phyloP scores from a whole-genome alignment of 345 rosid species.

The Moricandia arvensis region DNA sequence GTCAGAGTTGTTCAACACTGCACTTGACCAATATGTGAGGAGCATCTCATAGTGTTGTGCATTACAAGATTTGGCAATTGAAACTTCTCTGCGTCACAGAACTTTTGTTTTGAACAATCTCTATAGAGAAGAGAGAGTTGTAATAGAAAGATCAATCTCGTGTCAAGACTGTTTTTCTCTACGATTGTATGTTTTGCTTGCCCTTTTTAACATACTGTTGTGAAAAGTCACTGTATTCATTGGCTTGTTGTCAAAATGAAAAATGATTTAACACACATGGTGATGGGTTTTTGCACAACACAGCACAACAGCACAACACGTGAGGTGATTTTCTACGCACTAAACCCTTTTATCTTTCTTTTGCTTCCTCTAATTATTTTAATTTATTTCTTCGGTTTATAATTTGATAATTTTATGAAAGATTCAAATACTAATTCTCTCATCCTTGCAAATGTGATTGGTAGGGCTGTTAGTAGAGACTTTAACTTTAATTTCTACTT shows the following conservation, averaged over 20 bases:
- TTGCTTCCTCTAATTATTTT: conserved; percentile 2
- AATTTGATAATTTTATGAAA: not conserved
- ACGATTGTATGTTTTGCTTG: conserved; percentile 16
- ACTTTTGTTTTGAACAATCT: not conserved
- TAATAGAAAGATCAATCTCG: conserved; percentile 1
- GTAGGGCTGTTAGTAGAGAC: too few species aligned
- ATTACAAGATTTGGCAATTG: conserved; percentile 16
- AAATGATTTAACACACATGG: not conserved
- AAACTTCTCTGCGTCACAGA: conserved; percentile 1
- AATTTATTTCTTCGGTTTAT: not conserved
- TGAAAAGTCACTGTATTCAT: not conserved
- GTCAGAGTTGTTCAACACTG: conserved; percentile 70
- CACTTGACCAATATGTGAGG: conserved; percentile 79
- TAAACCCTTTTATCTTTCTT: conserved; percentile 14
- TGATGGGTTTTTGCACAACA: not conserved
- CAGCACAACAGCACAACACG: conserved; percentile 17
- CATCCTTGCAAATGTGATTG: too few species aligned
- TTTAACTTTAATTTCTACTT: too few species aligned
- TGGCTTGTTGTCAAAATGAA: not conserved
- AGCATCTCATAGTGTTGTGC: conserved; percentile 56
- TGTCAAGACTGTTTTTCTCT: not conserved
- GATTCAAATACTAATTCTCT: too few species aligned
- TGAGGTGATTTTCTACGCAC: conserved; percentile 13
- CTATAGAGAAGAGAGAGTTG: not conserved
- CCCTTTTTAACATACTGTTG: not conserved